These are phyloP conservation scores for Aspergillus homomorphus DNA, from an alignment of 495 filamentous ascomycete species.

Conservation along the genomic window DNA sequence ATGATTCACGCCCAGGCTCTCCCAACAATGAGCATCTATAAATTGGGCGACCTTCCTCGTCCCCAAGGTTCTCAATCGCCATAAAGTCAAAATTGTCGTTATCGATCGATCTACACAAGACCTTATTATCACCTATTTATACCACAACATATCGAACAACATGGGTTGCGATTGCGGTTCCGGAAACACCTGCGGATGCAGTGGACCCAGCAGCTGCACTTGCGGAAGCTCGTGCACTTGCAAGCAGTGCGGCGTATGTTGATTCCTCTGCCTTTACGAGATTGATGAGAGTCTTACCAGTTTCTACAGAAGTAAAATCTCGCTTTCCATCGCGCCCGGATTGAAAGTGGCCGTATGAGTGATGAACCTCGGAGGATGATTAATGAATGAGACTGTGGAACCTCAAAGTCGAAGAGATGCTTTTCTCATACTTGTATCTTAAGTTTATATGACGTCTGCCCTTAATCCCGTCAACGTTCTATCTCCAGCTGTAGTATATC, in stretches of 20 bases:
- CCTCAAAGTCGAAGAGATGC: neutral
- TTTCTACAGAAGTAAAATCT: slow-evolving; percentile 18
- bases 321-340: neutral
- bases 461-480: too few relatives aligned
- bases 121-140: slow-evolving; percentile 1
- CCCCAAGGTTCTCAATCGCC: slow-evolving; percentile 2
- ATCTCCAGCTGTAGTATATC: too few relatives aligned
- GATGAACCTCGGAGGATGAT: neutral
- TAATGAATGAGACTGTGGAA: neutral
- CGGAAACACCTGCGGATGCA: slow-evolving; percentile 37
- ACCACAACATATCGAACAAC: slow-evolving; percentile 6
- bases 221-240: slow-evolving; percentile 41
- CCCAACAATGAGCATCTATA: neutral
- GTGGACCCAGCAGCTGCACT: slow-evolving; percentile 36
- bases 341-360: neutral
- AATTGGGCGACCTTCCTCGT: neutral
- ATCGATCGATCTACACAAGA: neutral
- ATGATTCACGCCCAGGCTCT: slow-evolving; percentile 16
- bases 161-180: slow-evolving; percentile 42
- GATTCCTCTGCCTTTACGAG: neutral
- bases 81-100: neutral
- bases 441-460: neutral
- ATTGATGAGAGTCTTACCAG: neutral
- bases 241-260: slow-evolving; percentile 48
- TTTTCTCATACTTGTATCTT: neutral